phyloP scores from a whole-genome alignment of 2,329 filamentous ascomycete species.

The Pseudogymnoascus sp. region DNA sequence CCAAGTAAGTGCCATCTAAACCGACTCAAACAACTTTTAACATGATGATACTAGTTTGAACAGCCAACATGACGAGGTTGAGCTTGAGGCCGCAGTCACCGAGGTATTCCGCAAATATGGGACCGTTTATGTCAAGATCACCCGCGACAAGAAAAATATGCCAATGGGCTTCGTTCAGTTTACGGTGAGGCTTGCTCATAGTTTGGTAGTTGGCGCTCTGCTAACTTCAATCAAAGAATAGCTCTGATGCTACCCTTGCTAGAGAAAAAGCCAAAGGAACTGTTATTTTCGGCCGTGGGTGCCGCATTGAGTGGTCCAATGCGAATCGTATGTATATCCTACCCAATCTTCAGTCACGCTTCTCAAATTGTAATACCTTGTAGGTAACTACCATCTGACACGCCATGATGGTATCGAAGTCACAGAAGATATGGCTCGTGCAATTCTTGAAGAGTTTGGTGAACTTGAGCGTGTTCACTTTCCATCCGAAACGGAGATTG shows the following conservation, averaged over 20 bases:
- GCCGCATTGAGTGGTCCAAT: constrained; percentile 51
- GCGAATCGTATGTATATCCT: constrained; percentile 42
- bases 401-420: constrained; percentile 32
- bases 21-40: constrained; percentile 8
- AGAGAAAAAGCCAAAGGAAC: constrained; percentile 39
- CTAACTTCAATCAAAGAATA: constrained; percentile 34
- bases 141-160: constrained; percentile 49
- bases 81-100: constrained; percentile 45
- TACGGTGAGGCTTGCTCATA: constrained; percentile 38
- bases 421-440: constrained; percentile 36
- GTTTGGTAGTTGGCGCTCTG: background rate
- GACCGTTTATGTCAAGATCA: constrained; percentile 53
- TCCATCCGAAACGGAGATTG: constrained; percentile 22
- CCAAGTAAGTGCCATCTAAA: constrained; percentile 46
- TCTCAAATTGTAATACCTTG: background rate
- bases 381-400: constrained; percentile 44
- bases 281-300: constrained; percentile 46
- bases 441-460: constrained; percentile 38
- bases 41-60: constrained; percentile 37
- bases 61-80: constrained; percentile 39
- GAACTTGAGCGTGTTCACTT: constrained; percentile 29
- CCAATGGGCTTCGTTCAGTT: constrained; percentile 58
- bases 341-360: background rate
- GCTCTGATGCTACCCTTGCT: constrained; percentile 41
- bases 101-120: constrained; percentile 46